Percentiles rank a stretch among this genome's conserved stretches.
Conservation (phyloP, 225 moss, liverwort and hornwort species). For the Marchantia polymorpha region DNA sequence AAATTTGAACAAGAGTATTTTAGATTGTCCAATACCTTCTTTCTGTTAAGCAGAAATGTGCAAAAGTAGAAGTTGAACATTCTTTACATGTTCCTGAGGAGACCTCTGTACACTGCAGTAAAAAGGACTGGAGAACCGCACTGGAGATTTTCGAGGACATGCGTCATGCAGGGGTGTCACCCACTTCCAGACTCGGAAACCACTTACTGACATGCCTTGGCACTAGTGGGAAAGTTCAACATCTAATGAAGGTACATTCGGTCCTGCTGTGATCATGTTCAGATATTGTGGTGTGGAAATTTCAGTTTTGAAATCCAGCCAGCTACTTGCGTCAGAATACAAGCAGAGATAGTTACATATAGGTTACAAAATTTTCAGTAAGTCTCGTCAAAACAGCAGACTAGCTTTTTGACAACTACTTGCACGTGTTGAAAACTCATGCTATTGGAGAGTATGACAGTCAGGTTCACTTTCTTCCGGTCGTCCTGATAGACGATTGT, state of each 20-base stretch:
- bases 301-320: too few species aligned
- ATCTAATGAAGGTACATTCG: conserved; percentile 54
- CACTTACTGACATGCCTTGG: conserved; percentile 67
- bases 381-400: too few species aligned
- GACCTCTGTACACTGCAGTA: conserved; percentile 44
- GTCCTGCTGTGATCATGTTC: background rate
- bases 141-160: conserved; percentile 57
- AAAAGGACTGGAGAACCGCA: conserved; percentile 68
- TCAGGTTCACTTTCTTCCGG: too few species aligned
- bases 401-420: too few species aligned
- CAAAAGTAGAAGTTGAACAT: background rate
- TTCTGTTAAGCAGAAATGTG: background rate
- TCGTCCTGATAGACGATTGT: too few species aligned
- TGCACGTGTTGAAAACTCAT: too few species aligned
- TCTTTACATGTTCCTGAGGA: background rate
- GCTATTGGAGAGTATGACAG: too few species aligned
- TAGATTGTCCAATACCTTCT: background rate
- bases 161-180: conserved; percentile 41
- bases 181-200: conserved; percentile 44
- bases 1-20: background rate
- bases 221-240: conserved; percentile 63
- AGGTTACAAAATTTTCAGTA: too few species aligned
- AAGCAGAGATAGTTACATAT: too few species aligned
- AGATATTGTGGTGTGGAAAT: too few species aligned
- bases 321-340: too few species aligned